Evolutionary conservation across 345 rosid species (phyloP), one percentile per base, ranked within the genome.

Genomic region (Turritis glabra): DNA sequence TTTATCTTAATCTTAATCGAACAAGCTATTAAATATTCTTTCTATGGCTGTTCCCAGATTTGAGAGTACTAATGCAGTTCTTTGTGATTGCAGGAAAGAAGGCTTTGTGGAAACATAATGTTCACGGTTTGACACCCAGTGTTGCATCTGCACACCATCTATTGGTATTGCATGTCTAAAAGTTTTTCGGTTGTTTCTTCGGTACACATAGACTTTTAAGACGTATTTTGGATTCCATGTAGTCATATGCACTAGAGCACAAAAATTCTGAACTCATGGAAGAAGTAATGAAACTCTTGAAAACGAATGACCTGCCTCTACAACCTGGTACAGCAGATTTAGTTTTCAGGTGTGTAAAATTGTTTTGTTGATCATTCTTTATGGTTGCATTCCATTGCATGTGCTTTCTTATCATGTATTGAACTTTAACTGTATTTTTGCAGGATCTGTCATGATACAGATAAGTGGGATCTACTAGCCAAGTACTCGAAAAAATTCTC

Each of bases 251-350:
- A 73, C 83, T 84, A 75, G 86, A 64, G 54, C 79, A 80, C 59
- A 85, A 82, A 74, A 87, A 89, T 76, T 33, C 68, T 64, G 43
- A 79, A 60, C 84, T 91, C 55, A 83, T 93, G 96, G 87, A 71
- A 73, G 90, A 93, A 23, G 80, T 88, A 5, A 82, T 91, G 92
- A 65, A 75, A 54, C 89, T 87, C 69, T n/a, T 89, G 80, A 88
- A 84, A 75, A 72, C 19, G 53, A 91, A 91, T 78, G 74, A 72
- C 63, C 67, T 91, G 53, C 85, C 86, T 14, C 60, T 88, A 47
- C 97, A 88, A 67, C 88, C 97, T 21, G 89, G 98, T 51, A 91
- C 92, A 7, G 92, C 91, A 7, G 97, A 93, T 79, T 79, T 85
- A 58, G 88, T 93, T 74, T 85, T 83, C 82, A 85, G 98, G 98